Evolutionary conservation across 331 rosid species (phyloP), one percentile per base, ranked within the genome.

Genomic region (Spiraea crenata): DNA sequence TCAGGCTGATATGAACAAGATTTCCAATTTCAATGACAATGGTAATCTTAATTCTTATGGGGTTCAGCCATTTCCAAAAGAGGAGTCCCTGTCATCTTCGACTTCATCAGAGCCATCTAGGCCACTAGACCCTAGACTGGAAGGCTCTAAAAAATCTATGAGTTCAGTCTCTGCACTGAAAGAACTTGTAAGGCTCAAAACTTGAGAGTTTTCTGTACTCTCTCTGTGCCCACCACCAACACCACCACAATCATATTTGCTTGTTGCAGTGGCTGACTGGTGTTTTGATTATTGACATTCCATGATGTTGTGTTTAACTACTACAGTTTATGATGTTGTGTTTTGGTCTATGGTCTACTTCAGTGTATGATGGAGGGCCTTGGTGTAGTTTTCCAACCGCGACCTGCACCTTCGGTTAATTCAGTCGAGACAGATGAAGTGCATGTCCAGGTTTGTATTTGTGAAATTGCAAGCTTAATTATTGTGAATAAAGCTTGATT

Each of bases 321-420:
- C 62, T 73, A 76, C 81, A 92, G 98, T 92, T 96, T 78, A 70
- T 73, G 82, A 74, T 79, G 75, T 96, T 89, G 81, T 96, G 96
- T 74, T 95, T 92, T 75, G 81, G 84, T 71, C 77, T 89, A 63
- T 25, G 31, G 2, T 25, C 81, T 81, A 78, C 62, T 73, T 78
- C 81, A 92, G 98, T 92, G 98, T 78, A 71, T 73, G 82, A 74
- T 79, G 75, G 98, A 92, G 81, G 98, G 98, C 74, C 96, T 92
- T 75, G 81, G 84, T 71, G 79, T 89, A 63, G 83, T 58, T 82
- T 92, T 87, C 81, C 84, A 84, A 73, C 73, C 84, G 13, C 80
- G 79, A 60, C 86, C 88, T 54, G 81, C 85, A 57, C 85, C 76
- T 70, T 72, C 91, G 15, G 58, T 79, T 62, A 86, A 82, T 83